Conservation (phyloP, 306 rosid species). For the Biancaea sappan region DNA sequence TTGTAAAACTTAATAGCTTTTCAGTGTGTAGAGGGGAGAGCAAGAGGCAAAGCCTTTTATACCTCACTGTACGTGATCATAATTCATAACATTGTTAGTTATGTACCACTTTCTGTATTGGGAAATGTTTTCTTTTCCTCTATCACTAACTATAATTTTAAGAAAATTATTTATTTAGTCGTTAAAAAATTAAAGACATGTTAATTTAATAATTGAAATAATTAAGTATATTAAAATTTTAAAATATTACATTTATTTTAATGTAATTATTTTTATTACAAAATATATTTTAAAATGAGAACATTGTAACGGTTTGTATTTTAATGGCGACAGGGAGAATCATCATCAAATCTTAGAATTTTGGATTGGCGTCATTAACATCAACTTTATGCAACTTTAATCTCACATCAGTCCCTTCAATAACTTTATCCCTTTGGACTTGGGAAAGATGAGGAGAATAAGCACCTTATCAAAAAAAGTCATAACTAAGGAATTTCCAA, state of each 20-base stretch:
- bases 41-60: not conserved
- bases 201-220: too few relatives aligned
- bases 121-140: too few relatives aligned
- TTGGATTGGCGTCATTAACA: not conserved
- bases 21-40: not conserved
- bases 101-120: too few relatives aligned
- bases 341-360: not conserved
- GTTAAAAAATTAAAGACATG: too few relatives aligned
- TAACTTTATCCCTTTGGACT: not conserved
- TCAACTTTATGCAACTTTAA: not conserved
- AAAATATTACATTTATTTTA: too few relatives aligned
- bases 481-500: not conserved
- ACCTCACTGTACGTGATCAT: not conserved
- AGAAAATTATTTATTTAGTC: too few relatives aligned
- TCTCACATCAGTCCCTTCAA: not conserved
- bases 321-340: constrained; percentile 19
- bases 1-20: not conserved
- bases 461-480: not conserved
- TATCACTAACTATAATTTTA: too few relatives aligned
- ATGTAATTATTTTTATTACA: too few relatives aligned
- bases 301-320: not conserved
- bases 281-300: too few relatives aligned
- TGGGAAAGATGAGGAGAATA: not conserved
- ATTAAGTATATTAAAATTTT: too few relatives aligned
- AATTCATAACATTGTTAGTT: too few relatives aligned